Base-by-base conservation (phyloP, 2,329 filamentous ascomycete genomes). In the Tolypocladium album region DNA sequence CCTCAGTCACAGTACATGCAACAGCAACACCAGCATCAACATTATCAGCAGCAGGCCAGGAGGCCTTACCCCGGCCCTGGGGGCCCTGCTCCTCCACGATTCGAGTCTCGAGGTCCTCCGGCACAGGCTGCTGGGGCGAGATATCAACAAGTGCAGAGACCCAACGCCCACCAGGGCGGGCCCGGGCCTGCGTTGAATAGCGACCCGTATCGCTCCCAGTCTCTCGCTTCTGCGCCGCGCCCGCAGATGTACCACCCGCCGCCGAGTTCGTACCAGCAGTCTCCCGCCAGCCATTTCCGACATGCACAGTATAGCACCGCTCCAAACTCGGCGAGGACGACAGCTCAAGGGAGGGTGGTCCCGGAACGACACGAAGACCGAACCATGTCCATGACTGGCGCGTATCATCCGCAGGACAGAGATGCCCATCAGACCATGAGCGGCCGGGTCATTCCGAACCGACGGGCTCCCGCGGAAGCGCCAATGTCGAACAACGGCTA, bases 361-460 rank as follows among this genome's bases (percentile, higher is more conserved):
- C 94, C 94, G 1, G 92, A 97, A 70, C 86, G 93, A 59, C 89
- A 92, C 63, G 90, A 95, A 68, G 93, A 97, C 73, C 85, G 94
- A 61, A 87, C 94, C 64, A 97, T 97, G 94, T 96, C 93, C 55
- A 88, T 99, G 88, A 94, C 88, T 6, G 90, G 89, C 12, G 89
- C 72, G 24, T 80, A 77, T 62, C 72, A 91, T 66, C 82, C 87
- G 3, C 81, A 88, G 59, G 90, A 95, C 66, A 82, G 84, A 62
- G 88, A 89, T 68, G 79, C 92, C 53, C 88, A 94, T 72, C 93
- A 97, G 74, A 97, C 92, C 7, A 95, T 93, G 85, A 96, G 90
- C 70, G 94, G 94, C 56, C 85, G 94, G 65, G 82, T 96, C 24
- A 96, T 99, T 65, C 94, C 94, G 3, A 89, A 87, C 68, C 83